Evolutionary conservation across 345 rosid species (phyloP), one percentile per base, ranked within the genome.

Genomic region (Dovyalis caffra): DNA sequence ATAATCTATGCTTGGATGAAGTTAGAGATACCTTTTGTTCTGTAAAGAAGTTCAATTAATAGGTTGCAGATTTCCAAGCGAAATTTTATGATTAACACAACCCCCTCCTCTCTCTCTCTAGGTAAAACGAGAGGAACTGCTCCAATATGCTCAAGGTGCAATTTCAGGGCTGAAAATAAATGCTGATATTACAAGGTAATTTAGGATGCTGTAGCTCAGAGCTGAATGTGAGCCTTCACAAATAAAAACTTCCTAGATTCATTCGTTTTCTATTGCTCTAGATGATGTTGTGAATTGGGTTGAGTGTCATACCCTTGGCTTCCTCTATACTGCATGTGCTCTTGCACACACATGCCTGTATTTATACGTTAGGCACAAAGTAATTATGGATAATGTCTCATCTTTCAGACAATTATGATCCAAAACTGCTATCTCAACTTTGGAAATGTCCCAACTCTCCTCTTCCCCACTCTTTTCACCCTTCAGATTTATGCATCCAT

Each of bases 121-220:
- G 97, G 82, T 88, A 63, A 92, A 92, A 84, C 88, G 95, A 45
- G 95, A 91, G 85, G 99, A 95, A 69, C 79, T 95, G 60, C 97
- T 95, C 75, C 89, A 87, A 72, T 90, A 89, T 85, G 97, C 97
- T 33, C 94, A 91, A 85, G 79, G 78, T 82, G 97, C 99, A 71
- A 92, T 95, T 76, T 71, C 90, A 70, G 99, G 97, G 82, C 80
- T 95, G 61, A 95, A 92, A 86, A 58, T 88, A 62, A 89, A 87
- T 83, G 88, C 91, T 78, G 90, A 89, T 78, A 76, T 87, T 76
- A 74, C 83, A 77, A 94, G 98, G 97, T 92, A 82, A 82, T 81
- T 73, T 68, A 47, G 49, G 65, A 76, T 72, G 35, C 65, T 70
- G 15, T 45, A 0, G 38, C 7, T 49, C 40, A 11, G n/a, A 64